Evolutionary conservation across 768 basidiomycete genomes (phyloP), one percentile per base, ranked within the genome.

Genomic region (Tricholoma hemisulphureum): DNA sequence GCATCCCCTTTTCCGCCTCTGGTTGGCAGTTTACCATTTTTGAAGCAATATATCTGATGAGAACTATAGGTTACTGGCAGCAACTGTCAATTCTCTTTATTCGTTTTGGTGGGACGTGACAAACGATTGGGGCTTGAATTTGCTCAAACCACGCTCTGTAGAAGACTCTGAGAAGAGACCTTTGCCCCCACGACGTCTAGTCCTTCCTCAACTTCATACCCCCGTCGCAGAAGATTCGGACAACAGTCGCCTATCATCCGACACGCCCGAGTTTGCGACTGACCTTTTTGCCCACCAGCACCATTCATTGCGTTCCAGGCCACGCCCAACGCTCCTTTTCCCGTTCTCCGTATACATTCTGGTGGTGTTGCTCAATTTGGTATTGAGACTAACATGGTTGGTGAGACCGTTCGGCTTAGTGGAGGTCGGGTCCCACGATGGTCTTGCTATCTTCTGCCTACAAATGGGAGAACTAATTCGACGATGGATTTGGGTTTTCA

Each of bases 101-200:
- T 95, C 95, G 2, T 98, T 96, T 71, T 99, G 94, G 92, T 99
- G 97, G 97, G 97, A 98, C 73, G 82, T 98, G 41, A 94, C 93
- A 49, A 92, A 96, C 70, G 97, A 99, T 69, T 99, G 96, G 95
- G 97, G 97, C 5, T 79, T 99, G 55, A 83, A 86, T 45, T 74
- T 98, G 41, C 75, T 98, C 58, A 80, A 79, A 53, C 60, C 69
- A 28, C 63, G 67, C 34, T 59, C 69, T 56, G 59, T 68, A 49
- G 63, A 69, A 51, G 67, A 69, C 21, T 59, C 53, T 57, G 69
- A 68, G 50, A 62, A 63, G 51, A 71, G 67, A 57, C 63, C 61
- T 45, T 56, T 61, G 57, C 74, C 76, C n/a, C 77, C 76, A 24
- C 76, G 77, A 59, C 76, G 75, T 26, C 71, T 81, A 45, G 65